Evolutionary conservation across 2,329 filamentous ascomycete species (phyloP).

Genomic region (Dothiorella sarmentorum): DNA sequence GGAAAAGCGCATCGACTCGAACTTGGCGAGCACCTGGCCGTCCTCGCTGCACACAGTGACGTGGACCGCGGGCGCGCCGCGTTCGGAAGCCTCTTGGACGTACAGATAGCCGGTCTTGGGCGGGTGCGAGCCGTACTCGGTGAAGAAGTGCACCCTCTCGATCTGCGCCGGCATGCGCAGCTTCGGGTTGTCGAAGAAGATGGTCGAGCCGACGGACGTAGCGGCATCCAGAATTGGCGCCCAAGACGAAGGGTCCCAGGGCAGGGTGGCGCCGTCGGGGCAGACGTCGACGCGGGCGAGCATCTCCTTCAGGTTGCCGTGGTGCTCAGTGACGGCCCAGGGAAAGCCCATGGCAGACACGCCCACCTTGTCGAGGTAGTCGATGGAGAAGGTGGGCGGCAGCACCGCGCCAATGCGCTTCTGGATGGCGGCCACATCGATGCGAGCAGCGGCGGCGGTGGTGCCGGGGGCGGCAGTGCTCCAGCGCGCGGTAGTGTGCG

Average conservation of each 20-base stretch:
- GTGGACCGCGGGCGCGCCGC: constrained; percentile 29
- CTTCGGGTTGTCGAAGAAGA: constrained; percentile 37
- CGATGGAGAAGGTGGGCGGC: constrained; percentile 34
- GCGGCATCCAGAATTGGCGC: constrained; percentile 43
- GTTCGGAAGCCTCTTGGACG: constrained; percentile 28
- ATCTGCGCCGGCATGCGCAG: constrained; percentile 40
- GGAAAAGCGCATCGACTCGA: constrained; percentile 39
- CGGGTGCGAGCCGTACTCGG: constrained; percentile 19
- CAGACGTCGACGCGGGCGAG: constrained; percentile 39
- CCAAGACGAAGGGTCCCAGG: constrained; percentile 36
- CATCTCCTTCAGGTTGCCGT: constrained; percentile 40
- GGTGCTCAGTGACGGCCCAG: constrained; percentile 41
- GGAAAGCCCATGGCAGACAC: constrained; percentile 43
- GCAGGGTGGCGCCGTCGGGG: constrained; percentile 22
- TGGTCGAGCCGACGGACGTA: constrained; percentile 41
- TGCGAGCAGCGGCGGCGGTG: constrained; percentile 23
- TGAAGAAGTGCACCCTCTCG: constrained; percentile 28
- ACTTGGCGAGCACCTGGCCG: constrained; percentile 31
- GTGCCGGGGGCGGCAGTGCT: background rate
- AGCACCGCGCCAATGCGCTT: constrained; percentile 28
- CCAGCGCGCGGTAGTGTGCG: constrained; percentile 29
- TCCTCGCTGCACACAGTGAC: constrained; percentile 29
- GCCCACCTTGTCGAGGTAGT: constrained; percentile 40
- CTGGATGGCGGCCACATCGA: constrained; percentile 28
- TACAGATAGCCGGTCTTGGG: constrained; percentile 38